Evolutionary conservation across 129 eudicot genomes (phyloP), one percentile per base, ranked within the genome.

Genomic region (Ambrosia trifida): DNA sequence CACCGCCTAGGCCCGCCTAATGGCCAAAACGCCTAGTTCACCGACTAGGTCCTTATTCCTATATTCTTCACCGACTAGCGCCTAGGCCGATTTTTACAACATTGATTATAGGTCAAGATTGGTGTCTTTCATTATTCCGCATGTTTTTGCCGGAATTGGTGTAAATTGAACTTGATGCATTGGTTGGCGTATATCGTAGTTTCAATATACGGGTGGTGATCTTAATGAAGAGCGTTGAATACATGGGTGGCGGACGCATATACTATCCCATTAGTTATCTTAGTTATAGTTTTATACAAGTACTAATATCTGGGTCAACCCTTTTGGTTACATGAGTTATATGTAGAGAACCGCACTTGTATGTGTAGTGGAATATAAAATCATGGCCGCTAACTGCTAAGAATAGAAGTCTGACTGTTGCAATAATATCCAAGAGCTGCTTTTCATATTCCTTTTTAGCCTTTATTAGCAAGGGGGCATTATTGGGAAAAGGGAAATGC

Each of bases 221-320:
- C 35, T 84, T 83, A 46, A 77, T 88, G 62, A 89, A 78, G 87
- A 86, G 62, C 28, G 79, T 70, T 12, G 7, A 36, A 18, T 66
- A 14, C 10, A 7, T 47, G 52, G 52, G 17, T 47, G 17, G 9
- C 10, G n/a, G 17, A 17, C 51, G 38, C 11, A 24, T 11, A 18
- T 17, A 43, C 17, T 18, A 40, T 11, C 44, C n/a, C 28, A 38
- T 20, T 11, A 38, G 11, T 43, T 4, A 62, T 8, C 53, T 19
- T 41, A 20, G 50, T 18, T 5, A 30, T 20, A 44, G 43, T 33
- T 69, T 16, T 33, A 32, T 68, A 35, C 60, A 16, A 14, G 58
- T 17, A 30, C 58, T 52, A 41, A 43, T 65, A 41, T 40, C 17
- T 64, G 35, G 17, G 52, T 24, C 36, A 65, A 65, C 53, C 19